Conservation (phyloP, 148 eudicot genomes). For the Vaccinium macrocarpon region DNA sequence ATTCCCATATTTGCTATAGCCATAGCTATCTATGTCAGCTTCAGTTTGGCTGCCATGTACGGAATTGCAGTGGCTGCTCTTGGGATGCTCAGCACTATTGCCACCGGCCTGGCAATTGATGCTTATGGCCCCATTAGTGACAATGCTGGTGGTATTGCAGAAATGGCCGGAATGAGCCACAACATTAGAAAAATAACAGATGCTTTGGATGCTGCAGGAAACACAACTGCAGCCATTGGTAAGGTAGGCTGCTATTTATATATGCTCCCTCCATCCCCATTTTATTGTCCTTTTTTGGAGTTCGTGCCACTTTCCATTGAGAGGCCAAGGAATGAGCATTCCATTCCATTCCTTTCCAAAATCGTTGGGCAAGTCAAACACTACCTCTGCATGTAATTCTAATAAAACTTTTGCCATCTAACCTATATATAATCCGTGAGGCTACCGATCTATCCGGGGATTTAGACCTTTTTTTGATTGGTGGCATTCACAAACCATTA, state of each 20-base stretch:
- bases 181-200: constrained; percentile 19
- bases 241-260: constrained; percentile 10
- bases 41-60: constrained; percentile 24
- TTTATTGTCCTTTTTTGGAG: too few relatives aligned
- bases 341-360: not conserved
- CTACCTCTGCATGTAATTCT: not conserved
- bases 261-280: too few relatives aligned
- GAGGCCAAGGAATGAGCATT: not conserved
- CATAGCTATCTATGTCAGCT: constrained; percentile 22
- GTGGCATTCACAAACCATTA: not conserved
- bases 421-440: not conserved
- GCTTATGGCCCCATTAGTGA: constrained; percentile 21
- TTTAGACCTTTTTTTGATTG: not conserved
- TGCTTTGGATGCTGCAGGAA: constrained; percentile 23
- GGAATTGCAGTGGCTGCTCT: constrained; percentile 21
- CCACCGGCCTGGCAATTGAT: constrained; percentile 20
- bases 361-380: not conserved
- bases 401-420: not conserved
- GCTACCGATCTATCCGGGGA: not conserved
- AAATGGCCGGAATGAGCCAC: constrained; percentile 26
- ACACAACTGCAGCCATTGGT: constrained; percentile 23
- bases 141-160: constrained; percentile 23
- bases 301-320: too few relatives aligned
- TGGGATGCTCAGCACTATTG: constrained; percentile 23
- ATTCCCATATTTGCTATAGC: constrained; percentile 28